These are phyloP conservation scores for Ampelocalamus luodianensis DNA, from an alignment of 176 grass and related monocot species.

Conservation along the genomic window DNA sequence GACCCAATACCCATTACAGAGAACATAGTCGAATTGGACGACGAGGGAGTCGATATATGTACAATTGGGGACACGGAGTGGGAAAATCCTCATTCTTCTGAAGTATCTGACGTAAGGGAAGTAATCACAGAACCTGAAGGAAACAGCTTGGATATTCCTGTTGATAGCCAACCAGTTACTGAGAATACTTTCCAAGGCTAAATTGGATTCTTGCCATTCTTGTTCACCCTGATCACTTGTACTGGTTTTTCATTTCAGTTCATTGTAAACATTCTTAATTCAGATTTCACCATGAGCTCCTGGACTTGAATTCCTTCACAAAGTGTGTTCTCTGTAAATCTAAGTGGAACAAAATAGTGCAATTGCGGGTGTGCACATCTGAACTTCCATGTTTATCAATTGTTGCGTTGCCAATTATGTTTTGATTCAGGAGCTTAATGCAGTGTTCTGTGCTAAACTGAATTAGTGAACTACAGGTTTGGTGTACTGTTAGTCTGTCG, in stretches of 20 bases:
- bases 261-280: conserved; percentile 26
- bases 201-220: background rate
- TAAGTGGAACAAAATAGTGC: conserved; percentile 29
- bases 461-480: conserved; percentile 5
- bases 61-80: conserved; percentile 67
- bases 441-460: background rate
- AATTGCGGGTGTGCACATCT: background rate
- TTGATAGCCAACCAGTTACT: conserved; percentile 55
- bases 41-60: conserved; percentile 72
- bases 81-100: conserved; percentile 49
- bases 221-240: background rate
- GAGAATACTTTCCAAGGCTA: conserved; percentile 32
- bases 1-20: conserved; percentile 49
- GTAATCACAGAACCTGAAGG: conserved; percentile 56
- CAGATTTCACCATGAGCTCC: conserved; percentile 1
- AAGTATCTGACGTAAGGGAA: conserved; percentile 81
- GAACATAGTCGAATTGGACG: conserved; percentile 61
- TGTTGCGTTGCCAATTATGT: background rate
- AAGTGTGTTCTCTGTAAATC: conserved; percentile 5
- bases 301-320: conserved; percentile 12
- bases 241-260: conserved; percentile 27
- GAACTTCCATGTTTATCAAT: conserved; percentile 25
- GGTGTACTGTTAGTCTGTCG: background rate
- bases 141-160: conserved; percentile 84
- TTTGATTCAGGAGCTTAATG: background rate